Evolutionary conservation across 441 rosid species (phyloP), one percentile per base, ranked within the genome.

Genomic region (Arabidopsis hybrid): DNA sequence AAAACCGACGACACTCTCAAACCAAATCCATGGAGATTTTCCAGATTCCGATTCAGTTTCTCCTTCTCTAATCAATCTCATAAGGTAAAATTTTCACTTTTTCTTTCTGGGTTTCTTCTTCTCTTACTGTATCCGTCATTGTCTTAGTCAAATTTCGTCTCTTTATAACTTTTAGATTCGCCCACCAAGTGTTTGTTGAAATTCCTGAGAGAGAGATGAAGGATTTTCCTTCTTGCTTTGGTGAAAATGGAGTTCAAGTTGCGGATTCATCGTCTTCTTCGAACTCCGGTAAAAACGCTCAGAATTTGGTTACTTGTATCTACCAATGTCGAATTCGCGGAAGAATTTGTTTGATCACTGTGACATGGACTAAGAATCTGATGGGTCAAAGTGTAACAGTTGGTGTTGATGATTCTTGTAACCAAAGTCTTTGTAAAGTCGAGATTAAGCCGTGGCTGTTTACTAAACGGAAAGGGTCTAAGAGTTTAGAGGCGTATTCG

Each of bases 211-310:
- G 61, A 71, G 42, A 79, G 72, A 91, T 94, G 96, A 91, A 86
- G 86, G 97, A 94, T 75, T 91, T 94, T 79, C 96, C 95, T 74
- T 94, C 98, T 83, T 94, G 97, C 84, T 94, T 91, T 64, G 93
- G 96, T 72, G 98, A 94, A 80, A 91, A 82, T 74, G 96, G 96
- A 49, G 95, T 91, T 61, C 98, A 94, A 75, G 88, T 91, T 39
- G 95, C 95, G 50, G 93, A 91, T 78, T 89, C 97, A 0, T 88
- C 98, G 18, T 79, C 85, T 39, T 88, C 98, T 5, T 21, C 26
- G 26, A 80, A 64, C 65, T 60, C 86, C 3, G 57, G 82, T 1
- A 90, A 86, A 84, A 81, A 80, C 71, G 88, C 95, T 26, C 97
- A 89, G 78, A 91, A 91, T 72, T 59, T 88, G 77, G 95, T 88